phyloP scores from a whole-genome alignment of 257 asterid species.

The Avicennia marina region DNA sequence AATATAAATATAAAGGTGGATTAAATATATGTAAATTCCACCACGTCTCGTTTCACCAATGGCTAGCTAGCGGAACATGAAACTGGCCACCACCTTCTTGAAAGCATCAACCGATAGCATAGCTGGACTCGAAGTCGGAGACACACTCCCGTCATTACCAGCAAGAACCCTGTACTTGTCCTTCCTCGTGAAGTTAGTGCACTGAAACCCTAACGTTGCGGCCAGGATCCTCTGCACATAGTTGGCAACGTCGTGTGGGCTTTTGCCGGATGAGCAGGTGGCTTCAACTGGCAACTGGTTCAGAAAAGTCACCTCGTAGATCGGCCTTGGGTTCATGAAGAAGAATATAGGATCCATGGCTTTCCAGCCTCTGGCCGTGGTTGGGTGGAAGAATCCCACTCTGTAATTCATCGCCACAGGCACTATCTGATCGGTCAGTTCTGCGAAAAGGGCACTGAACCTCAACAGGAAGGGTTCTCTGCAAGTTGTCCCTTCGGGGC shows the following conservation, averaged over 20 bases:
- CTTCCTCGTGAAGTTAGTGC: slow-evolving; percentile 77
- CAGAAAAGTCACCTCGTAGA: slow-evolving; percentile 72
- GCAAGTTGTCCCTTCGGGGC: slow-evolving; percentile 90
- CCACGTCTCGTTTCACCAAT: too few relatives aligned
- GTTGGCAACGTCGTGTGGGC: slow-evolving; percentile 87
- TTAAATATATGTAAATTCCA: too few relatives aligned
- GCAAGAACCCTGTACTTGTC: slow-evolving; percentile 92
- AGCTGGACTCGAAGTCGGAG: slow-evolving; percentile 24
- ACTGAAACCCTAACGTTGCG: slow-evolving; percentile 85
- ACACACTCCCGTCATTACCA: slow-evolving; percentile 73
- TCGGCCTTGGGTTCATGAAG: slow-evolving; percentile 89
- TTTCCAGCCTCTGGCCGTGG: slow-evolving; percentile 91
- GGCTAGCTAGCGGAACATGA: slow-evolving; percentile 40
- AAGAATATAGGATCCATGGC: slow-evolving; percentile 79
- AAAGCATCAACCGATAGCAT: slow-evolving; percentile 20
- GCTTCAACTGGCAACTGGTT: slow-evolving; percentile 83
- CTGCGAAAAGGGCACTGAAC: slow-evolving; percentile 82
- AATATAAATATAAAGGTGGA: too few relatives aligned
- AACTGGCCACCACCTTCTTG: slow-evolving; percentile 43
- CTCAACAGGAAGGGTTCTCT: slow-evolving; percentile 76
- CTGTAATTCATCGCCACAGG: slow-evolving; percentile 85
- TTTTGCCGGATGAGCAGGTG: slow-evolving; percentile 74
- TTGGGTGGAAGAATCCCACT: slow-evolving; percentile 81
- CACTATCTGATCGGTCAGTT: slow-evolving; percentile 70
- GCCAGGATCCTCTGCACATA: slow-evolving; percentile 83